These are phyloP conservation scores for Cryphonectria japonica DNA, from an alignment of 2,329 filamentous ascomycete genomes.

Conservation along the genomic window DNA sequence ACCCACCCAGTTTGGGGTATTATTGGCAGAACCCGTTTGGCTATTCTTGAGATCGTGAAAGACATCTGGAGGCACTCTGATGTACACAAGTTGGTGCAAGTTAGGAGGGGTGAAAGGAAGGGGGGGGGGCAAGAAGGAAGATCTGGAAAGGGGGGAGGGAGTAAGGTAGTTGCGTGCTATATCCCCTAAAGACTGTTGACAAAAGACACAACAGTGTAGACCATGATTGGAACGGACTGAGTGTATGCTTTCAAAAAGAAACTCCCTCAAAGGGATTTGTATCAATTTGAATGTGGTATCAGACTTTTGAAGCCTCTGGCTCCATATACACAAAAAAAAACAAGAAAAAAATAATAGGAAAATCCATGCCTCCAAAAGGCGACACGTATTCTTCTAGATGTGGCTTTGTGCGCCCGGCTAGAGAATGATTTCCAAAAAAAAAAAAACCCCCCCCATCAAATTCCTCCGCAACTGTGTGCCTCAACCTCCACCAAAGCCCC, in stretches of 20 bases:
- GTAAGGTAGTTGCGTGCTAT: background rate
- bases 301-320: constrained; percentile 8
- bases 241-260: background rate
- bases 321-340: background rate
- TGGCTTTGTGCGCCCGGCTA: background rate
- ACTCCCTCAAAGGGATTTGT: background rate
- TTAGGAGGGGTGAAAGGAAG: too few species aligned
- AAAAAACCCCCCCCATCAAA: background rate
- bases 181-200: background rate
- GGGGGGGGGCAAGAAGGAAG: too few species aligned
- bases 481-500: background rate
- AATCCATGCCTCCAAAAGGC: background rate
- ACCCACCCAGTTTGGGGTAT: too few species aligned
- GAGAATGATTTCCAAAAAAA: background rate
- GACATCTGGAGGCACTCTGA: too few species aligned
- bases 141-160: background rate
- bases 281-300: constrained; percentile 15
- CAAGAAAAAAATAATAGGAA: background rate
- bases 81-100: too few species aligned
- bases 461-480: background rate
- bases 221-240: background rate
- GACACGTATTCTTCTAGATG: background rate
- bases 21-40: too few species aligned
- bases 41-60: too few species aligned
- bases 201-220: background rate